A percentile compares a stretch with the other conserved stretches of the same genome.
Conservation (phyloP, 805 yeast genomes). For the Scheffersomyces coipomensis region DNA sequence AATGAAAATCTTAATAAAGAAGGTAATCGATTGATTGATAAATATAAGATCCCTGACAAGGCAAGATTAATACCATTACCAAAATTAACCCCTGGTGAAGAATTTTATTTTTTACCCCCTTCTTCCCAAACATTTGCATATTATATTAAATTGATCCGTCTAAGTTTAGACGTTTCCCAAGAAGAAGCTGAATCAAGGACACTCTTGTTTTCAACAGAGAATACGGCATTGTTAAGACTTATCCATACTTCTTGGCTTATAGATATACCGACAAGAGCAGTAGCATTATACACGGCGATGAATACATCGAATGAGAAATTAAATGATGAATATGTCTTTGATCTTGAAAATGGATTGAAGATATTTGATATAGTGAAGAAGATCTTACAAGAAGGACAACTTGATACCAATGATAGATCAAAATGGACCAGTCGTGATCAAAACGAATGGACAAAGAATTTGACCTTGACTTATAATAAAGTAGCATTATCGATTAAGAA, state of each 20-base stretch:
- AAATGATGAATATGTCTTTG: conserved; percentile 23
- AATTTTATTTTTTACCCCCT: conserved; percentile 34
- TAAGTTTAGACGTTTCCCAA: background rate
- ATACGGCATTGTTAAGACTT: background rate
- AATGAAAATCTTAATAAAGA: conserved; percentile 10
- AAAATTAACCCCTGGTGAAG: conserved; percentile 31
- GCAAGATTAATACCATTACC: conserved; percentile 30
- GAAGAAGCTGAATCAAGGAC: background rate
- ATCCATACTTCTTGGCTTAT: conserved; percentile 49
- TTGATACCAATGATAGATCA: conserved; percentile 29
- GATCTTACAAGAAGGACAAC: conserved; percentile 28
- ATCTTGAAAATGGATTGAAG: conserved; percentile 23
- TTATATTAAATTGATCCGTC: background rate
- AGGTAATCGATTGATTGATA: conserved; percentile 21
- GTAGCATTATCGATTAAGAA: conserved; percentile 14
- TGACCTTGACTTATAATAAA: conserved; percentile 46
- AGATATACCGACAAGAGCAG: conserved; percentile 47
- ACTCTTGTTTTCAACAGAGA: background rate
- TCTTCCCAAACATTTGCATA: background rate
- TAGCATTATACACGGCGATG: conserved; percentile 51
- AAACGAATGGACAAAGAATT: conserved; percentile 47
- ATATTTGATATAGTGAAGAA: conserved; percentile 28
- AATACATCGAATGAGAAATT: conserved; percentile 11
- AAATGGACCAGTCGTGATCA: conserved; percentile 44
- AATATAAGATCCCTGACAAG: conserved; percentile 33